Conservation (phyloP, 2,329 filamentous ascomycete species). For the Fusarium compactum region DNA sequence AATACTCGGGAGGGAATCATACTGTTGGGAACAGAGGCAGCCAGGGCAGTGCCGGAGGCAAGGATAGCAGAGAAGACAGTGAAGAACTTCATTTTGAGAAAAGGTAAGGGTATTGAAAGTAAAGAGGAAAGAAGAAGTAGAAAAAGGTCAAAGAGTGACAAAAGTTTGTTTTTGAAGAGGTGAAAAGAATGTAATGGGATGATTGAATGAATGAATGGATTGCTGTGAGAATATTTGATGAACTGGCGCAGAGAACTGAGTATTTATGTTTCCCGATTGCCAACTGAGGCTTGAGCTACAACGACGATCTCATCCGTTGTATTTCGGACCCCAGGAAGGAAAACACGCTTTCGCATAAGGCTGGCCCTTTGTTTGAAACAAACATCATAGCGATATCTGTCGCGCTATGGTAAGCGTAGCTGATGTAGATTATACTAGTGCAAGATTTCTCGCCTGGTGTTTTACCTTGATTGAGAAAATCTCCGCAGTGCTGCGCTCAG, state of each 20-base stretch:
- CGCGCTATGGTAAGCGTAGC: neutral
- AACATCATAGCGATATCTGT: neutral
- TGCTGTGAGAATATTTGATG: neutral
- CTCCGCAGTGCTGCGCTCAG: neutral
- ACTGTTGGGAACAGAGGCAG: neutral
- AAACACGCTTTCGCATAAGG: neutral
- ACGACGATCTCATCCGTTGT: neutral
- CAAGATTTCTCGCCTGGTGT: neutral
- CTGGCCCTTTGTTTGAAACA: neutral
- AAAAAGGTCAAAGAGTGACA: slow-evolving; percentile 1
- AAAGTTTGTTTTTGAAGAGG: neutral
- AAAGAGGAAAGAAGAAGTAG: neutral
- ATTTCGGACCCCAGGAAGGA: neutral
- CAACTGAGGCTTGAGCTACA: neutral
- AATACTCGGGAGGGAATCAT: neutral
- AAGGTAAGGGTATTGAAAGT: neutral
- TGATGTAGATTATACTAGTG: neutral
- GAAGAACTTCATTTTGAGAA: slow-evolving; percentile 1
- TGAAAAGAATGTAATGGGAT: neutral
- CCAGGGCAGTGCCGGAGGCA: neutral
- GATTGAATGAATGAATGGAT: neutral
- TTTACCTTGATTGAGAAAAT: neutral
- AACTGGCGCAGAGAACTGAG: neutral
- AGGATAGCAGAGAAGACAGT: neutral
- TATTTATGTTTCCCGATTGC: neutral